Base-by-base conservation (phyloP, 345 rosid genomes). In the Turnera subulata region DNA sequence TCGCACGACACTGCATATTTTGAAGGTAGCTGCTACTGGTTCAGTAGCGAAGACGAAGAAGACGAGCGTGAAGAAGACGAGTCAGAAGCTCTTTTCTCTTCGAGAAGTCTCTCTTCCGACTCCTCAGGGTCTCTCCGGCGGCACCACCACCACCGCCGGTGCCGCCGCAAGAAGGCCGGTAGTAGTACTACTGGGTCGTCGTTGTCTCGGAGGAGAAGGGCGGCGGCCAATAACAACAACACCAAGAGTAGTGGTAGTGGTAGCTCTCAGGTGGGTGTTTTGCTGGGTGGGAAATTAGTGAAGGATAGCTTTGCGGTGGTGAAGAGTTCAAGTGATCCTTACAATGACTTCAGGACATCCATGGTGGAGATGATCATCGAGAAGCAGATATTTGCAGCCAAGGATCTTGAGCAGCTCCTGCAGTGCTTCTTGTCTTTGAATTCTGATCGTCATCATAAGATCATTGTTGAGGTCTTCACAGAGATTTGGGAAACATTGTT, bases 281-380 rank as follows among this genome's bases (percentile, higher is more conserved):
- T 65, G 53, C 69, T 65, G 46, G 69, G 19, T 6, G 73, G 75
- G 50, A 74, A 78, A 57, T n/a, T n/a, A n/a, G 83, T 85, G 38
- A 76, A 77, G 45, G 95, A 75, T 42, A 88, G 96, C 77, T 81
- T 82, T 23, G 98, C 95, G 0, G 89, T 91, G 56, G 96, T 84
- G 78, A 65, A 65, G 57, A 57, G 63, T n/a, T 65, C 70, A 4
- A 65, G 53, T 18, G 88, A 86, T 44, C 90, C 95, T 0, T 78
- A 65, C 42, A 83, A 72, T 73, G 90, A 84, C 49, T 86, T 86
- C 22, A 75, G 80, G 43, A 79, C 70, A 52, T 86, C 95, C 55
- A 86, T 84, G 91, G 60, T 82, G 76, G 91, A 86, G 70, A 86
- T 86, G 95, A 80, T 86, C 5, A 46, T 82, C 5, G 91, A 87